Conservation (phyloP, 169 alveolate genomes). For the Perkinsus chesapeaki region DNA sequence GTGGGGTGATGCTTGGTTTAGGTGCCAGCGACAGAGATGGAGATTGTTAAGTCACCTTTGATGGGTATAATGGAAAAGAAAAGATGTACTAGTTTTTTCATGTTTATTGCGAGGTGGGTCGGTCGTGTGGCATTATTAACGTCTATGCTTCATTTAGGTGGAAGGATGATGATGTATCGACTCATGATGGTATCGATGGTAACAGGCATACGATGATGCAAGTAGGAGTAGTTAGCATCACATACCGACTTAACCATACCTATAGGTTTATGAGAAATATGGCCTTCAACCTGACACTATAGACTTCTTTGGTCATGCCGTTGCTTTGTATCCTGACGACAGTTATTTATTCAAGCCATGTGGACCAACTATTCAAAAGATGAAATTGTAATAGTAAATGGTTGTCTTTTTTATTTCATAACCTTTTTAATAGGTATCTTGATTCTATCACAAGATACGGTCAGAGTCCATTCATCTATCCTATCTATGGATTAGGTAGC, state of each 20-base stretch:
- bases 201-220: slow-evolving; percentile 63
- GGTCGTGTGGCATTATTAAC: not conserved
- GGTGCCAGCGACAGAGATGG: slow-evolving; percentile 96
- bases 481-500: slow-evolving; percentile 93
- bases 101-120: slow-evolving; percentile 53
- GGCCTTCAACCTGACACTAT: slow-evolving; percentile 90
- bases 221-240: not conserved
- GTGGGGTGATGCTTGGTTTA: not conserved
- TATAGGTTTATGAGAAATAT: slow-evolving; percentile 73
- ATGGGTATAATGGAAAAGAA: slow-evolving; percentile 94
- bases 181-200: slow-evolving; percentile 63
- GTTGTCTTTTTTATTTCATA: not conserved
- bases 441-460: slow-evolving; percentile 90
- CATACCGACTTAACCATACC: too few species aligned
- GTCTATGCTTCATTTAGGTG: slow-evolving; percentile 68
- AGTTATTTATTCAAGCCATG: slow-evolving; percentile 67
- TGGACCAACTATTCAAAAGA: slow-evolving; percentile 76
- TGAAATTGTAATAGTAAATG: slow-evolving; percentile 51
- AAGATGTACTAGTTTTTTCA: slow-evolving; percentile 89
- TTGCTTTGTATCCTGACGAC: slow-evolving; percentile 91
- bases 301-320: slow-evolving; percentile 97
- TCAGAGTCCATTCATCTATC: slow-evolving; percentile 95
- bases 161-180: slow-evolving; percentile 6
- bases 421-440: slow-evolving; percentile 50
- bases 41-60: slow-evolving; percentile 89